These are phyloP conservation scores for Mallotus repandus DNA, from an alignment of 441 rosid genomes.

Conservation along the genomic window DNA sequence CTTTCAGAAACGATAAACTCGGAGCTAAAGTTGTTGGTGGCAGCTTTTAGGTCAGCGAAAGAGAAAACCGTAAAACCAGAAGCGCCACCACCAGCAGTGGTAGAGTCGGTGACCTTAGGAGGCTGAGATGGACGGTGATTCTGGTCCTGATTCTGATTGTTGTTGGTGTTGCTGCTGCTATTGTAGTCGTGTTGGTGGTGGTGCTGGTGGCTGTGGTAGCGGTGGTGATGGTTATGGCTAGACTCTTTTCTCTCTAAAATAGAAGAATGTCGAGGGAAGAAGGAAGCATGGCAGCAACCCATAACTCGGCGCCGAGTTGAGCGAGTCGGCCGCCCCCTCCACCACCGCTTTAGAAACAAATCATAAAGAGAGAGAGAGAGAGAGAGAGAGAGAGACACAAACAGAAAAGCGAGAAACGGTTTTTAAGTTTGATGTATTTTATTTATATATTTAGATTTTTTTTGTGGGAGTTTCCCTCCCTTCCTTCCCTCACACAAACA, in stretches of 20 bases:
- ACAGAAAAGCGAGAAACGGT: neutral
- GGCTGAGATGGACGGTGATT: constrained; percentile 26
- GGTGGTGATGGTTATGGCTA: neutral
- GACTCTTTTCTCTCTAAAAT: constrained; percentile 23
- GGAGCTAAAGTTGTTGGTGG: constrained; percentile 75
- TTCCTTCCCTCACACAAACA: too few species aligned
- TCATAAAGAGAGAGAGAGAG: constrained; percentile 9
- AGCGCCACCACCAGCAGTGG: constrained; percentile 30
- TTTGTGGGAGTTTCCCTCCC: too few species aligned
- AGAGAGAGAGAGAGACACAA: neutral
- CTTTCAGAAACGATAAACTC: constrained; percentile 70
- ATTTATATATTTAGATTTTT: neutral
- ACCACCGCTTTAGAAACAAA: neutral
- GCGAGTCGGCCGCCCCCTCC: constrained; percentile 22
- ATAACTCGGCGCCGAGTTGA: constrained; percentile 53
- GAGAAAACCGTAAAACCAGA: constrained; percentile 47
- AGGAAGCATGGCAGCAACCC: constrained; percentile 81
- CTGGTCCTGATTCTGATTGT: neutral
- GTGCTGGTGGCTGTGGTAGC: neutral
- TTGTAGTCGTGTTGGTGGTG: constrained; percentile 20
- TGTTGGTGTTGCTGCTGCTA: neutral
- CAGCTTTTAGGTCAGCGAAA: constrained; percentile 66
- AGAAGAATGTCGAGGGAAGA: constrained; percentile 25
- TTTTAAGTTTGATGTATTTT: neutral
- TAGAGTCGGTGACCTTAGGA: constrained; percentile 32